Conservation (phyloP, 2,329 filamentous ascomycete species). For the Bipolaris bicolor region DNA sequence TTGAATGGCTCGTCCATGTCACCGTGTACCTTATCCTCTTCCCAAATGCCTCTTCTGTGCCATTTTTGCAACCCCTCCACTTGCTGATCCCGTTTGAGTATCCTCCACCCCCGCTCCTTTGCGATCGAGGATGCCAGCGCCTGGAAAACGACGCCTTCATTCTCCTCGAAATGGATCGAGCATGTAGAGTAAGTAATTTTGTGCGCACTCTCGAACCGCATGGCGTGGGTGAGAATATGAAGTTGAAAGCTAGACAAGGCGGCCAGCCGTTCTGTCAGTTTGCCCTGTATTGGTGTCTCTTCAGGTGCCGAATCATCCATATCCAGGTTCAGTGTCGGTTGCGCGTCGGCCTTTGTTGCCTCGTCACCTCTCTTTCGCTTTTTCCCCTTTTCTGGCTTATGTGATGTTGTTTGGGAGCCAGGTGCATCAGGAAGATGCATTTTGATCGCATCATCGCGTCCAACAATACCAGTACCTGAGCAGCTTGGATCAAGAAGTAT, state of each 20-base stretch:
- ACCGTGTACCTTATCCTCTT: slow-evolving; percentile 41
- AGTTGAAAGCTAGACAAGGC: slow-evolving; percentile 84
- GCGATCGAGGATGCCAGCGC: slow-evolving; percentile 74
- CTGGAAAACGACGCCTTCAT: slow-evolving; percentile 80
- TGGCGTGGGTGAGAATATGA: slow-evolving; percentile 80
- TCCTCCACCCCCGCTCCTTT: slow-evolving; percentile 72
- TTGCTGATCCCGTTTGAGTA: slow-evolving; percentile 75
- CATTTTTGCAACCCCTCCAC: slow-evolving; percentile 77
- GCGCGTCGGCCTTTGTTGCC: slow-evolving; percentile 8
- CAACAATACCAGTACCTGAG: slow-evolving; percentile 92
- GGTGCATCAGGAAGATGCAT: slow-evolving; percentile 57
- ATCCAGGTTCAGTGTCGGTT: slow-evolving; percentile 29
- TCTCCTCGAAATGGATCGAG: slow-evolving; percentile 85
- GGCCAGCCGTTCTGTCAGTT: slow-evolving; percentile 63
- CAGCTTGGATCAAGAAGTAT: slow-evolving; percentile 92
- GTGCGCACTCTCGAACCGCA: slow-evolving; percentile 70
- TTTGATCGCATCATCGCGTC: slow-evolving; percentile 78
- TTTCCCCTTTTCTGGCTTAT: slow-evolving; percentile 31
- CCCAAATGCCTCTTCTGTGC: slow-evolving; percentile 64
- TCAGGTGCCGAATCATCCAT: slow-evolving; percentile 44
- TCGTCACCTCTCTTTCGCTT: slow-evolving; percentile 42
- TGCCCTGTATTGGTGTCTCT: slow-evolving; percentile 47
- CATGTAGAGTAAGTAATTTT: slow-evolving; percentile 94
- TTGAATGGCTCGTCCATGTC: slow-evolving; percentile 51
- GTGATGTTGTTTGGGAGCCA: slow-evolving; percentile 28